Evolutionary conservation across 2,329 filamentous ascomycete species (phyloP).

Genomic region (Septoria petroselini): DNA sequence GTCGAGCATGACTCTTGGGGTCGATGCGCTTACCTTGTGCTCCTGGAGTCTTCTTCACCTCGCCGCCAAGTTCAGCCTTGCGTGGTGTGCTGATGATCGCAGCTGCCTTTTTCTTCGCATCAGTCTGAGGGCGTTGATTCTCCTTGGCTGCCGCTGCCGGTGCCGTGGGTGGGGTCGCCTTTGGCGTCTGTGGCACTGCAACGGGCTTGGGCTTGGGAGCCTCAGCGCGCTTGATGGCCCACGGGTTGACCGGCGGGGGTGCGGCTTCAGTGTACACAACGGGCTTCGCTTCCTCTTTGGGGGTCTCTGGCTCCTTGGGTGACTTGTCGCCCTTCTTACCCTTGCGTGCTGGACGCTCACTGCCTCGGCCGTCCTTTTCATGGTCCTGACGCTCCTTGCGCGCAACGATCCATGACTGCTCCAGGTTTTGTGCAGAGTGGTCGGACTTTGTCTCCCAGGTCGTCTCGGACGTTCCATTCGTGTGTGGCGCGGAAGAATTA

Average conservation of each 20-base stretch:
- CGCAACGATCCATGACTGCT: constrained; percentile 61
- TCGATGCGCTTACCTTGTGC: constrained; percentile 26
- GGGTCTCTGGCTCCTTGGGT: constrained; percentile 25
- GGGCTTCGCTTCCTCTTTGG: constrained; percentile 47
- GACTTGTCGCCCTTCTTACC: constrained; percentile 29
- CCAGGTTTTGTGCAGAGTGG: constrained; percentile 59
- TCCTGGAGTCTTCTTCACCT: constrained; percentile 25
- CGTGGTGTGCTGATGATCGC: constrained; percentile 23
- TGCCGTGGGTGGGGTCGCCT: constrained; percentile 13
- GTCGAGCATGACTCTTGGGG: constrained; percentile 20
- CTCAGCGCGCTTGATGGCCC: constrained; percentile 70
- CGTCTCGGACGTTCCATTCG: constrained; percentile 56
- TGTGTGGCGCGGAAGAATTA: constrained; percentile 59
- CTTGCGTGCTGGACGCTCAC: constrained; percentile 16
- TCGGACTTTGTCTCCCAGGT: constrained; percentile 66
- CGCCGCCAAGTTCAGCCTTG: constrained; percentile 13
- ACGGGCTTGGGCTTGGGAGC: constrained; percentile 54
- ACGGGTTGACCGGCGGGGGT: constrained; percentile 79
- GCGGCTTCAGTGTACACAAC: constrained; percentile 73
- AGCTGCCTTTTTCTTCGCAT: constrained; percentile 31
- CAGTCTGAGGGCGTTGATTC: constrained; percentile 31
- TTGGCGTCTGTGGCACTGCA: constrained; percentile 22
- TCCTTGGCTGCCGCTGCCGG: constrained; percentile 24
- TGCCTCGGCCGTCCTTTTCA: constrained; percentile 19
- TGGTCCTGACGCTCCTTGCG: constrained; percentile 37